Evolutionary conservation across 176 grass and related monocot genomes (phyloP).

Genomic region (Carex pumila): DNA sequence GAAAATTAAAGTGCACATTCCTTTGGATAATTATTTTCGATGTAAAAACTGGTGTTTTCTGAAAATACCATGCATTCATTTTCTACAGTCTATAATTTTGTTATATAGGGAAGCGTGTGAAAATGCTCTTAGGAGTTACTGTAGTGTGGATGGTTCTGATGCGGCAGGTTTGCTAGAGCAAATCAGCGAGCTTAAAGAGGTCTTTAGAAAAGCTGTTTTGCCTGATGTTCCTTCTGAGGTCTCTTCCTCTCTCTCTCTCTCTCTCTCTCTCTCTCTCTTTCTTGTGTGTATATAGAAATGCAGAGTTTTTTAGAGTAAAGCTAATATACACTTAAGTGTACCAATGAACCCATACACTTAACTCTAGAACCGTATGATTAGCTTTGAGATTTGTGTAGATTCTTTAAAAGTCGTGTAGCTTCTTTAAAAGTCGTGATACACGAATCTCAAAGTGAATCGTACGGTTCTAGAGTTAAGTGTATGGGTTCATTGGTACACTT

Average conservation of each 20-base stretch:
- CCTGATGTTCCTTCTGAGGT: conserved; percentile 68
- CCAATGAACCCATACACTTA: too few relatives aligned
- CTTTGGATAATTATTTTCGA: neutral
- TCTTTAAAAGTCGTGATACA: too few relatives aligned
- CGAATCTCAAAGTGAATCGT: too few relatives aligned
- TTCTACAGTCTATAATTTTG: neutral
- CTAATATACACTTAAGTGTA: too few relatives aligned
- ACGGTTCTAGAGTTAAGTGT: too few relatives aligned
- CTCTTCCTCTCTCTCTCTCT: neutral
- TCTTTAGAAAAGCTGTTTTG: conserved; percentile 53
- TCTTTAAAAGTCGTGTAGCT: too few relatives aligned
- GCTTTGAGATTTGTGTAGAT: too few relatives aligned
- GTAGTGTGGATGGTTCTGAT: conserved; percentile 28
- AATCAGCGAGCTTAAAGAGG: conserved; percentile 44
- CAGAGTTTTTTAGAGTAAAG: too few relatives aligned
- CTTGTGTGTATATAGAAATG: neutral
- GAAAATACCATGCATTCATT: neutral
- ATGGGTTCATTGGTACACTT: too few relatives aligned
- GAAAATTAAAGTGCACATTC: neutral
- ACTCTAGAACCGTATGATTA: too few relatives aligned
- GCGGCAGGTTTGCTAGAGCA: conserved; percentile 34
- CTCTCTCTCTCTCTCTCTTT: neutral
- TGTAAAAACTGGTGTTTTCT: neutral
- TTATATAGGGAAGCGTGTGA: conserved; percentile 50
- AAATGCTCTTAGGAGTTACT: conserved; percentile 54